Conservation (phyloP, 2,329 filamentous ascomycete genomes). For the Conoideocrella luteorostrata region DNA sequence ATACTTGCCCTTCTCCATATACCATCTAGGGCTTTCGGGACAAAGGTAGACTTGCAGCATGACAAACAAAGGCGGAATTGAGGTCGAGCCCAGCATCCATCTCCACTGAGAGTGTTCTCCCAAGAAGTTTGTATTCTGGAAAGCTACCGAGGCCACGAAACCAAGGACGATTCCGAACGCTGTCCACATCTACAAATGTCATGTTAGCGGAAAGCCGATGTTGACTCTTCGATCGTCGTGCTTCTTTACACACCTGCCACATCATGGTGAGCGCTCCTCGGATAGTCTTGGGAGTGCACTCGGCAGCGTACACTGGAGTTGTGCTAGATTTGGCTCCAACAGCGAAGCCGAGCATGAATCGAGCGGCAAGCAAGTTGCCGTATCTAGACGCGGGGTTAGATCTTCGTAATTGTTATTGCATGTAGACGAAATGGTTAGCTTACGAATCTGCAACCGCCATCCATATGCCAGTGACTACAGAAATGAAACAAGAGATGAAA, state of each 20-base stretch:
- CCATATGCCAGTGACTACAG: slow-evolving; percentile 13
- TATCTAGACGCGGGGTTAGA: slow-evolving; percentile 35
- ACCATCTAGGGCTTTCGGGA: slow-evolving; percentile 53
- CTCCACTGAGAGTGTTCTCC: slow-evolving; percentile 41
- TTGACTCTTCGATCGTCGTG: slow-evolving; percentile 34
- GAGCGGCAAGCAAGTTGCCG: slow-evolving; percentile 50
- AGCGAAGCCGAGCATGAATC: slow-evolving; percentile 61
- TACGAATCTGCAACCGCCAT: slow-evolving; percentile 16
- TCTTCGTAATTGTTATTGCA: slow-evolving; percentile 19
- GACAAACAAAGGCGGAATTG: slow-evolving; percentile 45
- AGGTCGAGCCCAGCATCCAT: slow-evolving; percentile 56
- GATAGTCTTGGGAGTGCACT: slow-evolving; percentile 60
- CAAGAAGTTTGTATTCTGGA: slow-evolving; percentile 25
- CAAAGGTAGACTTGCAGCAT: slow-evolving; percentile 55
- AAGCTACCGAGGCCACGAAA: slow-evolving; percentile 29
- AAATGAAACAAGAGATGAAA: slow-evolving; percentile 13
- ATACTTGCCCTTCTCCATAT: slow-evolving; percentile 40
- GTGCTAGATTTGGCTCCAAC: slow-evolving; percentile 59
- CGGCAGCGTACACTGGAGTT: slow-evolving; percentile 66
- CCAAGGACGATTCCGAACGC: slow-evolving; percentile 37
- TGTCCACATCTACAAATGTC: slow-evolving; percentile 14
- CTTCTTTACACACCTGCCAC: slow-evolving; percentile 43
- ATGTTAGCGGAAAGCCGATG: too few species aligned
- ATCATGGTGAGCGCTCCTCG: slow-evolving; percentile 73
- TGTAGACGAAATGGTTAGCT: background rate